These are phyloP conservation scores for Malus fusca DNA, from an alignment of 306 rosid genomes.

Conservation along the genomic window DNA sequence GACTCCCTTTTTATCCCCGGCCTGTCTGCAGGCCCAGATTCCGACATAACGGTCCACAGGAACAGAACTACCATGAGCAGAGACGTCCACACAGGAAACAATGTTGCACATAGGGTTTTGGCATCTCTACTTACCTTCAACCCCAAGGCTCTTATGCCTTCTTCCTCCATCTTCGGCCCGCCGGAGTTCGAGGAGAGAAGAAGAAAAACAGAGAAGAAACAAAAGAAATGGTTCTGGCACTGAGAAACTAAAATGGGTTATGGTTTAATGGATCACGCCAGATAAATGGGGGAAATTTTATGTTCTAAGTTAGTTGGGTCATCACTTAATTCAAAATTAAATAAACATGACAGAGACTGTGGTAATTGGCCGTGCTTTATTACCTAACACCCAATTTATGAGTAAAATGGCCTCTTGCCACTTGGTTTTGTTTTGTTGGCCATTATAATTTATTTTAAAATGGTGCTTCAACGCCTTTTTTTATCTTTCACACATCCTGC, in stretches of 20 bases:
- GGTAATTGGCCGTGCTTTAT: neutral
- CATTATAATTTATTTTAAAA: no score
- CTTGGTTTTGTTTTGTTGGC: neutral
- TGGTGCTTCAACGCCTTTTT: no score
- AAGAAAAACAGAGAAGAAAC: neutral
- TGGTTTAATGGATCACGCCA: neutral
- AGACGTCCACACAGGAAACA: constrained; percentile 17
- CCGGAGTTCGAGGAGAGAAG: neutral
- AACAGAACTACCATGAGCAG: constrained; percentile 28
- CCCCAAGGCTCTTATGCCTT: constrained; percentile 3
- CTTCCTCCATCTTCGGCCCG: constrained; percentile 9
- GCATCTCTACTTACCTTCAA: constrained; percentile 9
- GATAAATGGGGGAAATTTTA: neutral
- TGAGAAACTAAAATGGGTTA: neutral
- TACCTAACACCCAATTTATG: neutral
- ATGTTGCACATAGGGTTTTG: constrained; percentile 7
- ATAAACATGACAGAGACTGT: neutral
- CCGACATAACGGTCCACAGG: constrained; percentile 29
- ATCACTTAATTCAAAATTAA: neutral
- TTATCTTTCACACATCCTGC: no score
- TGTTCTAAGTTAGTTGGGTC: neutral
- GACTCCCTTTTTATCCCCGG: neutral
- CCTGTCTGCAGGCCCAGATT: constrained; percentile 24
- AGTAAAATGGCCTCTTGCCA: neutral
- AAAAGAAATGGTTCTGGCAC: neutral